Evolutionary conservation across 805 yeast species (phyloP), one percentile per base, ranked within the genome.

Genomic region (Debaryomyces prosopidis): DNA sequence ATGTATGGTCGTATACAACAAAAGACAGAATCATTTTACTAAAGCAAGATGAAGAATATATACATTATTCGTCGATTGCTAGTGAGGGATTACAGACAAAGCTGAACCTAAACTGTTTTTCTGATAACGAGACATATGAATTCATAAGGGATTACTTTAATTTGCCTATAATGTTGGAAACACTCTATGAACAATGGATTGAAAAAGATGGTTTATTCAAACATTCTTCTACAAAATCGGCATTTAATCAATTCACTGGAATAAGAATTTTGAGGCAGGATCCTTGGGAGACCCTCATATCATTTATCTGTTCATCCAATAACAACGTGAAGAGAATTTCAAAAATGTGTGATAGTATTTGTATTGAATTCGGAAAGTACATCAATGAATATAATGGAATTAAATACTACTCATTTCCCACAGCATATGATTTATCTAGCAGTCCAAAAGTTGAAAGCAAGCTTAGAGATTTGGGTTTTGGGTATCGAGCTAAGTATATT

Each of bases 231-330:
- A 62, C 32, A 58, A 50, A 40, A 15, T 56, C 70, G 3, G 71
- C 75, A 2, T 72, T 72, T 50, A 45, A 51, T 3, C 43, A 56
- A 26, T 81, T 81, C 44, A 71, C 71, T 3, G 98, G 97, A 0
- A 82, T 92, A 15, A 69, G 99, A 26, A 89, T 92, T 50, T 74
- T 94, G 20, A 75, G 91, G 31, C 98, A 94, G 63, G 97, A 92
- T 52, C 98, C 99, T 0, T 94, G 98, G 98, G 99, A 94, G 54
- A 89, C 92, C 36, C 70, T 90, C 37, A 69, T 92, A 15, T 87
- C 94, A 2, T 94, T 92, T 52, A 94, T 94, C 9, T 94, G 98
- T 66, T 89, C 96, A 1, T 84, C 96, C n/a, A 94, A 94, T 64
- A 94, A 94, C 66, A 94, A 94, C 58, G 94, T 94, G 43, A 89